These are phyloP conservation scores for Aspergillus hortae DNA, from an alignment of 2,329 filamentous ascomycete species.

Conservation along the genomic window DNA sequence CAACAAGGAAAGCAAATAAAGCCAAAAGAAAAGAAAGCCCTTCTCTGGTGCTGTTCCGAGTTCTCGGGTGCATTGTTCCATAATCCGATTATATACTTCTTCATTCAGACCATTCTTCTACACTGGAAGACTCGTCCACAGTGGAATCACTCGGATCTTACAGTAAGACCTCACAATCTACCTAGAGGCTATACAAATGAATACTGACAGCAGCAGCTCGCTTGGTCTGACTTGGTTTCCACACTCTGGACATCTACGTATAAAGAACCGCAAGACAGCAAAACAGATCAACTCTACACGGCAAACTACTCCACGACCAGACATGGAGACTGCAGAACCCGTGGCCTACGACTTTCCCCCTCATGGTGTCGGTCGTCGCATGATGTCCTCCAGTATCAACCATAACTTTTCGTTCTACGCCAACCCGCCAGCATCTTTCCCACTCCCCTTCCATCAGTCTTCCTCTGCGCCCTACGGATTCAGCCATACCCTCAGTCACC, in stretches of 20 bases:
- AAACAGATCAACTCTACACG: too few species aligned
- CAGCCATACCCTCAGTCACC: slow-evolving; percentile 30
- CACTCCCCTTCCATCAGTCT: slow-evolving; percentile 34
- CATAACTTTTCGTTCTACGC: slow-evolving; percentile 37
- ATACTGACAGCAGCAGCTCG: too few species aligned
- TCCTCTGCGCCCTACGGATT: slow-evolving; percentile 29
- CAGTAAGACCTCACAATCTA: too few species aligned
- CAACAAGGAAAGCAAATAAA: neutral
- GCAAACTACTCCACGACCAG: neutral
- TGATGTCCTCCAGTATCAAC: slow-evolving; percentile 33
- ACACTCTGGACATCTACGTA: neutral
- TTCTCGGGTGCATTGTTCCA: too few species aligned
- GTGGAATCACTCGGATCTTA: too few species aligned
- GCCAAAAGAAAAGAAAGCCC: neutral
- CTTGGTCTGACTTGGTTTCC: too few species aligned
- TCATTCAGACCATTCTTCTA: too few species aligned
- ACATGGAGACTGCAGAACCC: slow-evolving; percentile 41
- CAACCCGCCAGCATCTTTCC: slow-evolving; percentile 33
- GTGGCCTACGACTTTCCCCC: slow-evolving; percentile 38
- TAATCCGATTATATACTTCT: too few species aligned
- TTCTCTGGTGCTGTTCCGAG: neutral
- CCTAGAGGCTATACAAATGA: too few species aligned
- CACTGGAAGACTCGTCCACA: too few species aligned
- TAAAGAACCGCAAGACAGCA: neutral
- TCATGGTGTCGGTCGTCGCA: slow-evolving; percentile 37